Evolutionary conservation across 352 stramenopile genomes (phyloP).

Genomic region (Pythium oligandrum): DNA sequence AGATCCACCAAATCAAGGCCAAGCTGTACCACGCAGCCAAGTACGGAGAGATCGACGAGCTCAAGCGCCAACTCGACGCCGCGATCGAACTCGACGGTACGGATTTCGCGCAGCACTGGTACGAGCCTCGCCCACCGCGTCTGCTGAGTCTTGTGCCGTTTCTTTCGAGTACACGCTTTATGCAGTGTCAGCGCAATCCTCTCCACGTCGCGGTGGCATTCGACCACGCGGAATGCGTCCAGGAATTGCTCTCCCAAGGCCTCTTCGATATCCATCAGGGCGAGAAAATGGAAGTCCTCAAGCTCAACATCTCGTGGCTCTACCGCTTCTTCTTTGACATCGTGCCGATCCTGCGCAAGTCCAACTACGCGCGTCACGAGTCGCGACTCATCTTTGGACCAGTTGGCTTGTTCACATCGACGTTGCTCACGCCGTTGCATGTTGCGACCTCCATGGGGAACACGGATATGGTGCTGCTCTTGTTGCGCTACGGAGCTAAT

Average conservation of each 20-base stretch:
- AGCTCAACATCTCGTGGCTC: constrained; percentile 61
- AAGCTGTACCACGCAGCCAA: constrained; percentile 62
- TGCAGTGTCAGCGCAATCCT: constrained; percentile 55
- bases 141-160: constrained; percentile 5
- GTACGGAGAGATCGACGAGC: constrained; percentile 46
- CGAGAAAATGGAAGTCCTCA: constrained; percentile 74
- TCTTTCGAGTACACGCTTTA: constrained; percentile 13
- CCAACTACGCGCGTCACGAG: constrained; percentile 32
- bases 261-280: constrained; percentile 66
- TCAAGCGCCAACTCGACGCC: constrained; percentile 36
- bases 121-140: constrained; percentile 22
- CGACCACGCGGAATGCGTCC: constrained; percentile 57
- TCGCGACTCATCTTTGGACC: constrained; percentile 51
- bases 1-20: constrained; percentile 43
- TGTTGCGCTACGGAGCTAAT: constrained; percentile 60
- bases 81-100: constrained; percentile 51
- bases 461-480: constrained; percentile 53
- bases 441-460: constrained; percentile 68
- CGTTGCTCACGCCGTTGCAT: constrained; percentile 67
- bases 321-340: constrained; percentile 63
- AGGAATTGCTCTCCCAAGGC: constrained; percentile 47
- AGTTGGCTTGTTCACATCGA: constrained; percentile 48
- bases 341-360: constrained; percentile 46
- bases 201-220: constrained; percentile 74
- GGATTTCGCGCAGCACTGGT: constrained; percentile 68